Base-by-base conservation (phyloP, 2,329 filamentous ascomycete genomes). In the Mollisia scopiformis region DNA sequence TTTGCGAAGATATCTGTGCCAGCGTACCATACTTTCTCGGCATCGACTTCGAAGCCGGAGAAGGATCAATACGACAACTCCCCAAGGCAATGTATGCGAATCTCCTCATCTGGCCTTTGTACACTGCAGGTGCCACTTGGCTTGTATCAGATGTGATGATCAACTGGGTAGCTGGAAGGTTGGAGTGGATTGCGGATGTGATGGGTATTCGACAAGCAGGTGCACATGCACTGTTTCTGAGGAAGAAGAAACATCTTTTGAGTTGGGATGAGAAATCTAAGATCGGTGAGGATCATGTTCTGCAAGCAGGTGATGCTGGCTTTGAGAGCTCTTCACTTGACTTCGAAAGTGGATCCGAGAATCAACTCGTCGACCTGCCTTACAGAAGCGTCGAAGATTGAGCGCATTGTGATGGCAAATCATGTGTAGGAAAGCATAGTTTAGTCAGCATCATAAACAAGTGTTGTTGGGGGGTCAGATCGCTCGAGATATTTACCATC, bases 51-150 rank as follows among this genome's bases (percentile, higher is more conserved):
- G 50, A 60, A 11, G 14, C 25, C 10, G 31, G 46, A 23, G 23
- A n/a, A 5, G 19, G 28, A 0, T 54, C 59, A 13, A 35, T 49
- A 28, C 56, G 41, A 8, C 35, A 51, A 4, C 23, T 43, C 35
- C 64, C 65, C 1, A 66, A 63, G 27, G 62, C 66, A 8, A 62
- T 68, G 10, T 64, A 61, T 19, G 69, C 66, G 2, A 69, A 69
- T 50, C 13, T 69, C 2, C 59, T 71, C 2, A 54, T 72, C 4
- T 72, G 70, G 70, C 68, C 70, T 3, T 35, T 72, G 3, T 72
- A 66, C 37, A 62, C 60, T 3, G 70, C 68, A 6, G 69, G 64
- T 2, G 59, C 46, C 10, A 69, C 64, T 1, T 47, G 58, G 13
- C 43, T 66, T 35, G 59, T 68, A 2, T 67, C 69, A 3, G 63